These are phyloP conservation scores for Spergularia azorica DNA, from an alignment of 179 eudicot species.

Conservation along the genomic window DNA sequence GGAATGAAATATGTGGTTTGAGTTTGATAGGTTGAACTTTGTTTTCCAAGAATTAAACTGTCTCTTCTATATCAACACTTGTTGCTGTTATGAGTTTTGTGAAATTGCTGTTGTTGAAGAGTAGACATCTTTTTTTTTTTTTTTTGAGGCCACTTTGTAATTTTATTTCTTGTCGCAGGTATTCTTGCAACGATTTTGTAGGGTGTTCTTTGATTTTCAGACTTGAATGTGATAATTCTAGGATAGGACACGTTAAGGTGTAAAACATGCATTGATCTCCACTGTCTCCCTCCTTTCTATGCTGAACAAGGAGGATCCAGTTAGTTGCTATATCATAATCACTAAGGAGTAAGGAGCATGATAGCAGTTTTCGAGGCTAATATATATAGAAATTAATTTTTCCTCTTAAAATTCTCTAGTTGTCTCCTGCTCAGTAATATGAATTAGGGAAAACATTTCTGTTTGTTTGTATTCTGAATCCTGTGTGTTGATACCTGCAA, in stretches of 20 bases:
- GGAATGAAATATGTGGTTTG: not conserved
- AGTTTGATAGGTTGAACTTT: not conserved
- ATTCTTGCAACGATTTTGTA: not conserved
- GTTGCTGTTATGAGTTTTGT: not conserved
- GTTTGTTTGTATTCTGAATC: not conserved
- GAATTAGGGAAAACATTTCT: constrained; percentile 3
- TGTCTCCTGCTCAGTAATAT: not conserved
- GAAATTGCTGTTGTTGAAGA: no score
- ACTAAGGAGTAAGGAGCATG: not conserved
- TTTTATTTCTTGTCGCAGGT: no score
- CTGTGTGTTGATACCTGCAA: not conserved
- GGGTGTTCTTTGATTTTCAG: not conserved
- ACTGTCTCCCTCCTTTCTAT: not conserved
- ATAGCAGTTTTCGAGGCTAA: not conserved
- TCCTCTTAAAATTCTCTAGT: not conserved
- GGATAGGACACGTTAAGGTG: not conserved
- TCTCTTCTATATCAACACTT: not conserved
- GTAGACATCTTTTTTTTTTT: no score
- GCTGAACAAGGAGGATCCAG: not conserved
- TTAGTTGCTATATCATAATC: not conserved
- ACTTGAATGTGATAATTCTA: not conserved
- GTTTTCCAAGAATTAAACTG: not conserved
- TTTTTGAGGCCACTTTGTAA: no score
- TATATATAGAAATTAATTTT: not conserved
- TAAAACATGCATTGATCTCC: not conserved